phyloP scores from a whole-genome alignment of 352 stramenopile species.

The Pythium dissimile region DNA sequence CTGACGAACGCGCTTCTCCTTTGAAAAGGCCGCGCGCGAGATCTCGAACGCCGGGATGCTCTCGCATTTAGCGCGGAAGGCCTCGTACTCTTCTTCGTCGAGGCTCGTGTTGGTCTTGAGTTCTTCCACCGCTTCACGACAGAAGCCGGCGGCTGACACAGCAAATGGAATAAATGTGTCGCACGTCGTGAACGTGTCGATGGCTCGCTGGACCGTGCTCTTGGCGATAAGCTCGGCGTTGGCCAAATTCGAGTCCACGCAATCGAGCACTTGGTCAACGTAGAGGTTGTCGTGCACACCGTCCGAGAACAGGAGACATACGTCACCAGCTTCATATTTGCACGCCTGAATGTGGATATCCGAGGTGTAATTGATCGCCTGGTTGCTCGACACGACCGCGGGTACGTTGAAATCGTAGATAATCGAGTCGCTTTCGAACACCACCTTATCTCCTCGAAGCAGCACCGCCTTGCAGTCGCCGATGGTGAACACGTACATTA shows the following conservation, averaged over 20 bases:
- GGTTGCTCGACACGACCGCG: conserved; percentile 82
- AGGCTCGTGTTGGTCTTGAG: conserved; percentile 66
- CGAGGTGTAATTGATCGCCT: conserved; percentile 75
- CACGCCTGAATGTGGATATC: conserved; percentile 75
- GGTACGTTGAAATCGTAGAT: conserved; percentile 91
- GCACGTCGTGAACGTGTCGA: conserved; percentile 60
- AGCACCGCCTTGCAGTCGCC: conserved; percentile 88
- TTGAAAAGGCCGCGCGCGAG: conserved; percentile 59
- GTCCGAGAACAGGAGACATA: conserved; percentile 84
- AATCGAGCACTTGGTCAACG: conserved; percentile 76
- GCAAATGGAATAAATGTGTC: conserved; percentile 84
- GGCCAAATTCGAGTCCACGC: conserved; percentile 37
- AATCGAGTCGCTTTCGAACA: conserved; percentile 88
- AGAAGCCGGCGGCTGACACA: conserved; percentile 80
- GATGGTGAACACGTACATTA: conserved; percentile 85
- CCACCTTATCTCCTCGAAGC: conserved; percentile 51
- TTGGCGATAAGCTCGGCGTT: conserved; percentile 76
- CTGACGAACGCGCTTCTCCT: conserved; percentile 82
- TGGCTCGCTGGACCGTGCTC: conserved; percentile 61
- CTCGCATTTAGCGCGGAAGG: conserved; percentile 69
- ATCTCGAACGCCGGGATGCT: conserved; percentile 65
- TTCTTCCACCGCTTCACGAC: conserved; percentile 69
- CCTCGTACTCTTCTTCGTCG: conserved; percentile 59
- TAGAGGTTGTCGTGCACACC: conserved; percentile 87
- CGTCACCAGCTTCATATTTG: conserved; percentile 65